A percentile compares a stretch with the other conserved stretches of the same genome.
Evolutionary conservation across 805 yeast genomes (phyloP).

Genomic region (Saccharomyces paradoxus): DNA sequence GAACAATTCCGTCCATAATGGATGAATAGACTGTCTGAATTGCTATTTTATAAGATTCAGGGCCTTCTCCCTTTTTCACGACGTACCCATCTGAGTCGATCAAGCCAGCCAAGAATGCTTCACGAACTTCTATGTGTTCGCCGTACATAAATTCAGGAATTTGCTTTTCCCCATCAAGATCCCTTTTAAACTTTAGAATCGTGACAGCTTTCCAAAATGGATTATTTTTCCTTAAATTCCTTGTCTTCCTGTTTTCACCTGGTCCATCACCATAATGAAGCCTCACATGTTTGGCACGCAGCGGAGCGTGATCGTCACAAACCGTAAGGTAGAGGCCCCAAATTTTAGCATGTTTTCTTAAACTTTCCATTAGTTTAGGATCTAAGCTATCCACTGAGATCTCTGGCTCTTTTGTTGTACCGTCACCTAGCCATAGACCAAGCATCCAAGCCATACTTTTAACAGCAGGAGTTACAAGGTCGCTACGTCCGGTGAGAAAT

Average conservation of each 20-base stretch:
- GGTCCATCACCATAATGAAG: conserved; percentile 15
- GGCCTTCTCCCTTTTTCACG: conserved; percentile 11
- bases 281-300: conserved; percentile 21
- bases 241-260: conserved; percentile 7
- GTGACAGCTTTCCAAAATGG: conserved; percentile 28
- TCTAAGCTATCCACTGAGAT: conserved; percentile 29
- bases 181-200: conserved; percentile 18
- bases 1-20: conserved; percentile 32
- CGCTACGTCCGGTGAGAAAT: conserved; percentile 22
- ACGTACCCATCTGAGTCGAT: conserved; percentile 36
- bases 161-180: conserved; percentile 20
- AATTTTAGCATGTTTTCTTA: conserved; percentile 18
- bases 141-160: conserved; percentile 31
- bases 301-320: conserved; percentile 14
- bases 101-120: conserved; percentile 38
- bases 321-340: conserved; percentile 23
- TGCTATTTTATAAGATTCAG: conserved; percentile 20
- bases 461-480: conserved; percentile 19
- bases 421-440: conserved; percentile 38
- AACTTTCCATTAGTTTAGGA: conserved; percentile 17
- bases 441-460: conserved; percentile 32
- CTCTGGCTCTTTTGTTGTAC: conserved; percentile 22
- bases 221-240: conserved; percentile 19
- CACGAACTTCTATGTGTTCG: conserved; percentile 36
- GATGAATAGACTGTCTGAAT: conserved; percentile 28